Evolutionary conservation across 768 basidiomycete genomes (phyloP), one percentile per base, ranked within the genome.

Genomic region (Erythrobasidium yunnanense): DNA sequence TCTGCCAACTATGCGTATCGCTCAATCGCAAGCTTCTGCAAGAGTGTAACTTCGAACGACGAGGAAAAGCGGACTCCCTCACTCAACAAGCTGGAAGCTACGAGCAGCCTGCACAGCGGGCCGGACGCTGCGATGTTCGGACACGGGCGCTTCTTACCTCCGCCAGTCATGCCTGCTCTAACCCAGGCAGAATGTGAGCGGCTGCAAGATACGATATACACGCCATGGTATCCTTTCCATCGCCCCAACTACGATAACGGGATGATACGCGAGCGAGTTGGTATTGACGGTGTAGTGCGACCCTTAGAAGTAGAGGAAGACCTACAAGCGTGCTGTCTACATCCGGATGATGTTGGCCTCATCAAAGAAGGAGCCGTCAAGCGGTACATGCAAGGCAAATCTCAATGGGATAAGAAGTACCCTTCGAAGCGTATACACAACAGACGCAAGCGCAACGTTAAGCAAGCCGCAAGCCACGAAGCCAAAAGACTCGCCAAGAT

Each of bases 181-280:
- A 30, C 17, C 25, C 47, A 25, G 34, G 29, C 25, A 62, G 18
- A 32, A 35, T 13, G 27, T 69, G 23, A 56, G 27, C 4, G 66
- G 23, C 54, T 72, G n/a, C 58, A 69, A 15, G 54, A 66, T 50
- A 70, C 69, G n/a, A 72, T 72, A 49, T 73, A 71, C 65, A 53
- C 69, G 0, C 49, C 66, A 15, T 47, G 57, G 1, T 55, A 68
- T 46, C 69, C 69, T 32, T 67, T 70, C 66, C 68, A 70, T 45
- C 67, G 72, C 13, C 72, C 72, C 4, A 55, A 65, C 0, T 73
- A 55, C 46, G 71, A 65, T 20, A 81, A 81, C 55, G 78, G 80
- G 33, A 93, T 97, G 85, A 87, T 97, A 58, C 83, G 93, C 34
- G 93, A 97, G 76, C 82, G 93, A 23, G 83, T 99, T 29, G 85